A percentile compares a stretch with the other conserved stretches of the same genome.
phyloP scores from a whole-genome alignment of 2,329 filamentous ascomycete genomes.

The Ophioceras dolichostomum region DNA sequence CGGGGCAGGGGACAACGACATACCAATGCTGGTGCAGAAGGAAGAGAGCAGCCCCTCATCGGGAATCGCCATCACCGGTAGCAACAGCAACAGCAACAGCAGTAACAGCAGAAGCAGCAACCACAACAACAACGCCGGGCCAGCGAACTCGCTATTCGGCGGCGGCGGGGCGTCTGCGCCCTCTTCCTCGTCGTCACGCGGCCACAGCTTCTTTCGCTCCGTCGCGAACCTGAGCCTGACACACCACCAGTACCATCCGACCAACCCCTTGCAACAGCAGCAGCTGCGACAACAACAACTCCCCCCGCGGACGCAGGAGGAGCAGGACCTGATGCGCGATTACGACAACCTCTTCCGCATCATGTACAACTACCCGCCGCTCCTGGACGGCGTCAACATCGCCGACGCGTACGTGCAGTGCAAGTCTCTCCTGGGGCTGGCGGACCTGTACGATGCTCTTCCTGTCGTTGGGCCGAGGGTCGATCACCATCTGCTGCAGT shows the following conservation, averaged over 20 bases:
- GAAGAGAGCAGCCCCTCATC: constrained; percentile 25
- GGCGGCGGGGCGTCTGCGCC: constrained; percentile 26
- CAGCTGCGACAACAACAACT: constrained; percentile 13
- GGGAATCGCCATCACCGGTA: too few species aligned
- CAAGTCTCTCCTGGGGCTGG: constrained; percentile 75
- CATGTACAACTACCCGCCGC: constrained; percentile 85
- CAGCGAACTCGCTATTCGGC: constrained; percentile 42
- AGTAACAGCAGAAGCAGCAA: constrained; percentile 3
- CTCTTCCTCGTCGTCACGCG: constrained; percentile 19
- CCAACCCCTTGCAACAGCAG: constrained; percentile 25
- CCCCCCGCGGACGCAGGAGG: constrained; percentile 39
- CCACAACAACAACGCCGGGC: constrained; percentile 6
- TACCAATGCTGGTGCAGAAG: constrained; percentile 81
- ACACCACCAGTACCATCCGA: constrained; percentile 29
- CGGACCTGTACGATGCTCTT: constrained; percentile 91
- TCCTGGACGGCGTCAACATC: constrained; percentile 76
- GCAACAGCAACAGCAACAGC: constrained; percentile 5
- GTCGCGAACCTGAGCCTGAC: constrained; percentile 63
- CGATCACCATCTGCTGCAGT: constrained; percentile 87
- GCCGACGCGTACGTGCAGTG: constrained; percentile 88
- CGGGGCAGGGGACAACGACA: constrained; percentile 58
- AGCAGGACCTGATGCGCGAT: constrained; percentile 72
- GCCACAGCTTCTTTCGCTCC: constrained; percentile 65
- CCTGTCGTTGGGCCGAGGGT: constrained; percentile 79
- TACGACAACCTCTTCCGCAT: constrained; percentile 94